These are phyloP conservation scores for Populus hybrid DNA, from an alignment of 441 rosid species.

Conservation along the genomic window DNA sequence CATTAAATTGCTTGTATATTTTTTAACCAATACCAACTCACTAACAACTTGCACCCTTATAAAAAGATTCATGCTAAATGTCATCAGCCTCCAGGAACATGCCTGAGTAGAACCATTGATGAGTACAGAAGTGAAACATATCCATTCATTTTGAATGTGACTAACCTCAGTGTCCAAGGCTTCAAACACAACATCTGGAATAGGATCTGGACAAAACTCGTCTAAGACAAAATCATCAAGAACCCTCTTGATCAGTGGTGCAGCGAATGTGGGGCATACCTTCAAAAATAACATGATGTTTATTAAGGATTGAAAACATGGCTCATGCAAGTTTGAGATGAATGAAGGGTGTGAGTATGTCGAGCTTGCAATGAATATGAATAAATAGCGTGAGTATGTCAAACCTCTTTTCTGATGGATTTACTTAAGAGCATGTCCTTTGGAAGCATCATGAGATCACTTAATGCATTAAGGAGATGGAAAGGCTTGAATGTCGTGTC, in stretches of 20 bases:
- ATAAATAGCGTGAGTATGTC: neutral
- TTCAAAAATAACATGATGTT: slow-evolving; percentile 26
- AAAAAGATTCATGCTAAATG: neutral
- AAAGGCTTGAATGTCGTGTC: slow-evolving; percentile 68
- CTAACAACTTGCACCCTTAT: neutral
- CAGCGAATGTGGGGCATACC: slow-evolving; percentile 89
- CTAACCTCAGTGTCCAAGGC: slow-evolving; percentile 79
- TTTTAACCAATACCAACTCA: neutral
- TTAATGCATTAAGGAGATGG: slow-evolving; percentile 80
- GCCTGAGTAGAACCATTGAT: neutral
- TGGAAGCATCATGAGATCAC: slow-evolving; percentile 99
- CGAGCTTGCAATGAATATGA: neutral
- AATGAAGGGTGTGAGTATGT: neutral
- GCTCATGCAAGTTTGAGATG: slow-evolving; percentile 3
- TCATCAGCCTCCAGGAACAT: neutral
- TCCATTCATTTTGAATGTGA: slow-evolving; percentile 10
- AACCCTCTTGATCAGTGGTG: slow-evolving; percentile 73
- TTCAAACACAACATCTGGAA: slow-evolving; percentile 74
- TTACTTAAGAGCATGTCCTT: slow-evolving; percentile 80
- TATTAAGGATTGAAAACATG: slow-evolving; percentile 17
- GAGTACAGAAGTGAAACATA: neutral
- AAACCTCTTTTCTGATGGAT: slow-evolving; percentile 82
- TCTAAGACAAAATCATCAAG: slow-evolving; percentile 70
- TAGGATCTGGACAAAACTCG: slow-evolving; percentile 92
- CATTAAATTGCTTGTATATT: too few relatives aligned